A percentile compares a stretch with the other conserved stretches of the same genome.
phyloP scores from a whole-genome alignment of 1,284 basidiomycete genomes.

The Boletus sp. region DNA sequence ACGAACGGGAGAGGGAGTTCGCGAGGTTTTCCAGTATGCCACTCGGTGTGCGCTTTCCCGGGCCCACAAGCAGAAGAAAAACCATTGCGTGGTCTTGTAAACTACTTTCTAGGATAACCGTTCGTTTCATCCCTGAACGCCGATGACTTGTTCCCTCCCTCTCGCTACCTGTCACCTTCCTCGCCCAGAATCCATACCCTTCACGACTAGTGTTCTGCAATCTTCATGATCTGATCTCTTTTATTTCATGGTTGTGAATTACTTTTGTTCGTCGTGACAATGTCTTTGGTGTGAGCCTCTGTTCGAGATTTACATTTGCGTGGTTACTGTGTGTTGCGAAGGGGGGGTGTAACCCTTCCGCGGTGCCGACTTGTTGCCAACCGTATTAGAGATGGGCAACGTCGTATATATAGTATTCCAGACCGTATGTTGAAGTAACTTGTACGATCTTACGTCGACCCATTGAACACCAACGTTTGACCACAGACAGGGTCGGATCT shows the following conservation, averaged over 20 bases:
- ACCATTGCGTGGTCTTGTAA: conserved; percentile 60
- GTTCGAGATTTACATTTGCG: conserved; percentile 5
- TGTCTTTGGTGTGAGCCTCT: not conserved
- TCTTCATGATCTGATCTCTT: conserved; percentile 42
- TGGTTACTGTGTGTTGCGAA: no score
- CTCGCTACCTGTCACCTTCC: conserved; percentile 23
- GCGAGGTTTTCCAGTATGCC: conserved; percentile 91
- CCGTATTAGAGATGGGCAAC: no score
- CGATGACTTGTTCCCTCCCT: conserved; percentile 26
- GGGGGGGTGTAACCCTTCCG: conserved; percentile 16
- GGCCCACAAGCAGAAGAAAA: conserved; percentile 45
- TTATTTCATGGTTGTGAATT: conserved; percentile 28
- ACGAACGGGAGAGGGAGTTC: conserved; percentile 87
- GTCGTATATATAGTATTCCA: no score
- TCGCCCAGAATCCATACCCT: conserved; percentile 40
- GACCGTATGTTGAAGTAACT: no score
- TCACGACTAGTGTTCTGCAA: conserved; percentile 43
- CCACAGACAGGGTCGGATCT: no score
- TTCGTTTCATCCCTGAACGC: conserved; percentile 25
- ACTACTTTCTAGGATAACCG: conserved; percentile 29
- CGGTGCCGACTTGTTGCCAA: no score
- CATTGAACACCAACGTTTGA: no score
- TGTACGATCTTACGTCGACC: no score
- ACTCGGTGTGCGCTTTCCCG: conserved; percentile 78
- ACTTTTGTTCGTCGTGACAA: conserved; percentile 8